Evolutionary conservation across 2,329 filamentous ascomycete species (phyloP).

Genomic region (Salinomyces thailandicus): DNA sequence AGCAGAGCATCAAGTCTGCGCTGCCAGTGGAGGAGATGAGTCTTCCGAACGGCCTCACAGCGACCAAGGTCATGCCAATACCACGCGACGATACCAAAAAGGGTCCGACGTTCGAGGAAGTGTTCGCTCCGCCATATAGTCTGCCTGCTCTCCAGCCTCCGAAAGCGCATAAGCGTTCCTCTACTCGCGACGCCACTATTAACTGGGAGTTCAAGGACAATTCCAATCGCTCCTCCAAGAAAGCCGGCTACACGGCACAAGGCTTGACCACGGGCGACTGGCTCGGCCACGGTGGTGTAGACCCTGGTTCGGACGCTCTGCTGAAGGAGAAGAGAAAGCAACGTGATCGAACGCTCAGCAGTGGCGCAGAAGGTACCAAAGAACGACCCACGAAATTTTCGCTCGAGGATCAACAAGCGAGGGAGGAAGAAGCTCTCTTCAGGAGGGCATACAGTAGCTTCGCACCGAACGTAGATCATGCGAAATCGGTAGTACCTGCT

Average conservation of each 20-base stretch:
- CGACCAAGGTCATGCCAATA: conserved; percentile 54
- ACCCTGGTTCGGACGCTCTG: conserved; percentile 39
- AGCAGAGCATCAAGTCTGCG: conserved; percentile 18
- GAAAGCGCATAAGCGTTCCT: conserved; percentile 58
- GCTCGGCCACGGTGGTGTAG: conserved; percentile 44
- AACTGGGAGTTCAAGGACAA: conserved; percentile 34
- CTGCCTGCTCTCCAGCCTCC: conserved; percentile 55
- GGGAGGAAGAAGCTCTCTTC: conserved; percentile 61
- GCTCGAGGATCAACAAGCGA: conserved; percentile 38
- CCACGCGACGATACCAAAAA: conserved; percentile 36
- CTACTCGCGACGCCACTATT: conserved; percentile 46
- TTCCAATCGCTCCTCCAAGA: conserved; percentile 25
- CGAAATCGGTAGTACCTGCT: conserved; percentile 58
- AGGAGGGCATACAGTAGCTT: conserved; percentile 70
- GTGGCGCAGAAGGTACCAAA: conserved; percentile 46
- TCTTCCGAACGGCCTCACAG: conserved; percentile 64
- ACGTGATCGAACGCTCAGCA: conserved; percentile 60
- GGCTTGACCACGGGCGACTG: conserved; percentile 57
- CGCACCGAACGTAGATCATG: conserved; percentile 64
- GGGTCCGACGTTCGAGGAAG: conserved; percentile 57
- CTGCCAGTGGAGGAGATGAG: conserved; percentile 49
- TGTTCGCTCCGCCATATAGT: conserved; percentile 58
- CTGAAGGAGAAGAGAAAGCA: conserved; percentile 57
- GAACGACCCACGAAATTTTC: conserved; percentile 10
- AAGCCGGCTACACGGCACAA: conserved; percentile 54